Base-by-base conservation (phyloP, 2,329 filamentous ascomycete genomes). In the Balansia obtecta region DNA sequence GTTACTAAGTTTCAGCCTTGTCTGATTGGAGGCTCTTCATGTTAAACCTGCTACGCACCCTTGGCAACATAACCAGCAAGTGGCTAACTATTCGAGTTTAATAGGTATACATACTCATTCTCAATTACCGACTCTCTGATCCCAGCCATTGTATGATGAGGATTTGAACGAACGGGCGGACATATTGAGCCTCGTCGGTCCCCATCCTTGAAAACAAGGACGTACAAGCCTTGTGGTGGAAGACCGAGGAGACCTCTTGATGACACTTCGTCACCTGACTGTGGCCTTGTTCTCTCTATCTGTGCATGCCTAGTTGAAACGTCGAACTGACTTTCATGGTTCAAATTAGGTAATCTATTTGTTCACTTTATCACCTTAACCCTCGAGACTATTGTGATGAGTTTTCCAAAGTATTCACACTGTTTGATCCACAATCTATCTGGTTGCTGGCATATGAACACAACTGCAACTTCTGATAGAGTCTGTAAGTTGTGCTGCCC, bases 121-220 rank as follows among this genome's bases (percentile, higher is more conserved):
- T 33, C 34, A 27, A 27, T 30, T 20, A 27, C 33, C 48, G 39
- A 48, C 50, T 1, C 37, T 30, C 13, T 55, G 39, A 54, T 38
- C 46, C 45, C 37, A 43, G 52, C 55, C 62, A 68, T 66, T 62
- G 56, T 62, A 75, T 81, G 78, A 82, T 71, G 78, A 81, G 75
- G 69, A 68, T 67, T 80, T 81, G 77, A 80, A 81, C 78, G 78
- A 81, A 81, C 78, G 78, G 78, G 78, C 78, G 78, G 78, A 80
- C 78, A 81, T 78, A 77, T 70, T 68, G 76, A 79, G 75, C 71
- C 72, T 63, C 61, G 68, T 64, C 65, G 60, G 61, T 68, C 65
- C 62, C 65, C 70, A 62, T 68, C 68, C 65, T 65, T 61, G 66
- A 75, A 74, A 76, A 67, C 76, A 68, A 73, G 76, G 71, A 39